Percentiles rank a stretch among this genome's conserved stretches.
Conservation (phyloP, 176 grass and related monocot genomes). For the Triticum monococcum region DNA sequence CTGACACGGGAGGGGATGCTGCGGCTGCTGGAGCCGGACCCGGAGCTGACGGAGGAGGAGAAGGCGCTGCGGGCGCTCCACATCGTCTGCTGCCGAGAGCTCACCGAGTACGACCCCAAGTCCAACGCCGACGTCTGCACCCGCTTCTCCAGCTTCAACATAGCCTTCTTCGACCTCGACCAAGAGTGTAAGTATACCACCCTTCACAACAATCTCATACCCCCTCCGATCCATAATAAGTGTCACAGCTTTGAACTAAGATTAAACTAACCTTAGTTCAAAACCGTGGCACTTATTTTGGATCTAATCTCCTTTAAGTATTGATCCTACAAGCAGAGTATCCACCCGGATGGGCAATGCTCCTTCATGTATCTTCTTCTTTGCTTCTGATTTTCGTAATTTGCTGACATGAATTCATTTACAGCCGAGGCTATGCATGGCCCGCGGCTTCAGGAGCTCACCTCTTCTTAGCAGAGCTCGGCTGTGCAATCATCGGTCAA, state of each 20-base stretch:
- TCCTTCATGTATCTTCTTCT: too few species aligned
- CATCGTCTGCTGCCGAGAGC: not conserved
- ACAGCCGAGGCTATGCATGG: not conserved
- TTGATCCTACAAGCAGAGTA: too few species aligned
- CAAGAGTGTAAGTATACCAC: not conserved
- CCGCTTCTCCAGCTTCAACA: not conserved
- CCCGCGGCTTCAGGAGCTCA: not conserved
- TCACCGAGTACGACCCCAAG: not conserved
- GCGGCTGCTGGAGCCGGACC: too few species aligned
- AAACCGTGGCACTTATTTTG: too few species aligned
- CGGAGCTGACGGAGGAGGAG: not conserved
- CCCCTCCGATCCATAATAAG: too few species aligned
- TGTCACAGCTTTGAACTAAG: too few species aligned
- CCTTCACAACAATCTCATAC: not conserved
- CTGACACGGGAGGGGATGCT: too few species aligned
- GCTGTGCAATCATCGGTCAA: not conserved
- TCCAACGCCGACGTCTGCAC: not conserved
- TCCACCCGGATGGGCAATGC: too few species aligned
- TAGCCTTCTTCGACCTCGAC: not conserved
- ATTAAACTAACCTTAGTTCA: too few species aligned
- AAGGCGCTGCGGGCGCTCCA: not conserved
- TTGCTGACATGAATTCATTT: not conserved
- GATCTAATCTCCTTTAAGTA: too few species aligned
- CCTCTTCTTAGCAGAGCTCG: not conserved
- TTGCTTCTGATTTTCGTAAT: too few species aligned